Conservation (phyloP, 2,329 filamentous ascomycete genomes). For the Cladosporium oxysporum region DNA sequence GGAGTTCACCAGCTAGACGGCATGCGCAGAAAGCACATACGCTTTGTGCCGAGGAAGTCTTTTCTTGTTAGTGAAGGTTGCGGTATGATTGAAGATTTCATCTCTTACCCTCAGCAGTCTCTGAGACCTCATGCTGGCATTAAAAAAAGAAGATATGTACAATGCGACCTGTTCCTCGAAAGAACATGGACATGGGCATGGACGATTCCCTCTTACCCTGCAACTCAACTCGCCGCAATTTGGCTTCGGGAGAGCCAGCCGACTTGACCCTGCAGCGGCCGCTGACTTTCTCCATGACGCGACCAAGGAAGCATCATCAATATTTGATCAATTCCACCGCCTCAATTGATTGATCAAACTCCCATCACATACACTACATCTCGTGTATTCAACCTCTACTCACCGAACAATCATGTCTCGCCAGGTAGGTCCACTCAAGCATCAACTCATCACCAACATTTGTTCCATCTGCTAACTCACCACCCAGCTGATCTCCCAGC, state of each 20-base stretch:
- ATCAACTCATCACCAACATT: not conserved
- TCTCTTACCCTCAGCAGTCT: constrained; percentile 31
- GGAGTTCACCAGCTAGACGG: constrained; percentile 28
- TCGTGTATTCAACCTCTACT: not conserved
- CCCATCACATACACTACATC: not conserved
- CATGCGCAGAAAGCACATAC: constrained; percentile 39
- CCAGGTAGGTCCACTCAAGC: constrained; percentile 23
- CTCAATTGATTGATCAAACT: not conserved
- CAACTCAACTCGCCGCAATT: constrained; percentile 2
- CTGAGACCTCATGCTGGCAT: constrained; percentile 31
- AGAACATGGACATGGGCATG: not conserved
- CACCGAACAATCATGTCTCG: constrained; percentile 28
- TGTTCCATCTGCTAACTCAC: constrained; percentile 16
- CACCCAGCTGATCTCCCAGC: constrained; percentile 41
- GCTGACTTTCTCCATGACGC: constrained; percentile 10
- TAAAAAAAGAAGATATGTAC: constrained; percentile 5
- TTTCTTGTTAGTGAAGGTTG: not conserved
- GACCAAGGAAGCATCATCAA: not conserved
- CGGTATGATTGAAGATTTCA: not conserved
- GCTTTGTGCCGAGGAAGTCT: constrained; percentile 30
- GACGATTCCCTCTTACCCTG: not conserved
- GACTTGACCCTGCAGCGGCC: constrained; percentile 12
- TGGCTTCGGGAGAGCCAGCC: constrained; percentile 15
- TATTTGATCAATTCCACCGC: not conserved
- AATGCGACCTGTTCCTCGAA: not conserved